Percentiles rank a stretch among this genome's conserved stretches.
Conservation (phyloP, 1,284 basidiomycete species). For the Quambalaria eucalypti region DNA sequence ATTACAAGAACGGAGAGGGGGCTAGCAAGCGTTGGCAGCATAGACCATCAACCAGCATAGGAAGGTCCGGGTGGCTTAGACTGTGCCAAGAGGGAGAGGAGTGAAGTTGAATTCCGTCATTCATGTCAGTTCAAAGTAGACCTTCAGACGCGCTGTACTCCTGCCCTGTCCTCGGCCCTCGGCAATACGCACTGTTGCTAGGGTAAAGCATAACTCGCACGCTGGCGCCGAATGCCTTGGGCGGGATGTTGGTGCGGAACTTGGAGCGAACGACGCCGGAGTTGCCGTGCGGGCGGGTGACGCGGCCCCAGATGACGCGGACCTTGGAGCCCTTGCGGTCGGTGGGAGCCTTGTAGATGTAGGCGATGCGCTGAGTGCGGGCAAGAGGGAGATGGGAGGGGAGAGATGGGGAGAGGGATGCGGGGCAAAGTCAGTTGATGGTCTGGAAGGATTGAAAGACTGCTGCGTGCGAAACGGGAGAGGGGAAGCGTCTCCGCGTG, state of each 20-base stretch:
- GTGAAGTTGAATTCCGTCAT: no score
- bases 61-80: no score
- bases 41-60: no score
- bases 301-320: conserved; percentile 89
- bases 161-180: not conserved
- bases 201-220: conserved; percentile 73
- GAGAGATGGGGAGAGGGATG: no score
- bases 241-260: conserved; percentile 92
- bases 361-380: conserved; percentile 73
- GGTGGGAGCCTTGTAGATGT: conserved; percentile 91
- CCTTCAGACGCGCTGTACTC: not conserved
- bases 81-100: not conserved
- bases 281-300: conserved; percentile 55
- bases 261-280: conserved; percentile 95
- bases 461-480: no score
- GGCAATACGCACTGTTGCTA: not conserved
- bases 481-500: no score
- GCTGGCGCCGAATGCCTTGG: conserved; percentile 85
- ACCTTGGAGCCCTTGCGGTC: conserved; percentile 84
- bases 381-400: not conserved
- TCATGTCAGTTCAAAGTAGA: no score
- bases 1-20: no score
- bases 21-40: no score
- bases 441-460: no score
- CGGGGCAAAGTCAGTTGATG: no score